Conservation (phyloP, 768 basidiomycete species). For the Neoboletus brunneissimus region DNA sequence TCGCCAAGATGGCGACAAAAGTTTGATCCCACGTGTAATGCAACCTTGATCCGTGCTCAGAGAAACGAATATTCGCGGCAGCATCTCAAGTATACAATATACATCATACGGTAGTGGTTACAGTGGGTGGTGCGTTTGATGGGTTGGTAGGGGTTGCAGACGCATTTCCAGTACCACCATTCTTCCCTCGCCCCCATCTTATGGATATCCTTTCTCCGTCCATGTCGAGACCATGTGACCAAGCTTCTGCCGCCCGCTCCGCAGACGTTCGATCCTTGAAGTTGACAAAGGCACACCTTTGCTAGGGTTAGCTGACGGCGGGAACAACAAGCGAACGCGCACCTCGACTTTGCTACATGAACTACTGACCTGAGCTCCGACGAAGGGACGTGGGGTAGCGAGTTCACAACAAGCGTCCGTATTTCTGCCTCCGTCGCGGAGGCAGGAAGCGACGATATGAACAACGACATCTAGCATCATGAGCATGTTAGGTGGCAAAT, state of each 20-base stretch:
- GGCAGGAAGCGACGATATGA: constrained; percentile 71
- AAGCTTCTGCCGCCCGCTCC: constrained; percentile 83
- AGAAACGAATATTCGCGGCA: neutral
- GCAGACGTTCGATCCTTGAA: constrained; percentile 82
- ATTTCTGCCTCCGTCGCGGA: constrained; percentile 70
- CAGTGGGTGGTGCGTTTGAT: constrained; percentile 4
- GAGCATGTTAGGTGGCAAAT: neutral
- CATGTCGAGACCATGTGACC: constrained; percentile 89
- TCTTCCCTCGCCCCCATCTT: constrained; percentile 86
- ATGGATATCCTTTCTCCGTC: constrained; percentile 70
- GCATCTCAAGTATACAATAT: neutral
- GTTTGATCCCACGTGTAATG: neutral
- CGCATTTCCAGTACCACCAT: constrained; percentile 35
- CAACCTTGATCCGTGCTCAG: neutral
- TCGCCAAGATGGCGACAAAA: neutral
- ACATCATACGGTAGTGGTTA: constrained; percentile 14
- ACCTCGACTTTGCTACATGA: constrained; percentile 80
- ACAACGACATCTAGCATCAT: constrained; percentile 70
- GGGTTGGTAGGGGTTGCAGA: constrained; percentile 10
- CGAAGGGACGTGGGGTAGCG: constrained; percentile 61
- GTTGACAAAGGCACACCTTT: constrained; percentile 92
- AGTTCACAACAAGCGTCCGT: constrained; percentile 66
- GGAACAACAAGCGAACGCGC: constrained; percentile 8
- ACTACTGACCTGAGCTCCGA: constrained; percentile 79
- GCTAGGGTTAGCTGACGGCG: neutral